A percentile compares a stretch with the other conserved stretches of the same genome.
phyloP scores from a whole-genome alignment of 2,329 filamentous ascomycete species.

The Hypoxylon sp. region DNA sequence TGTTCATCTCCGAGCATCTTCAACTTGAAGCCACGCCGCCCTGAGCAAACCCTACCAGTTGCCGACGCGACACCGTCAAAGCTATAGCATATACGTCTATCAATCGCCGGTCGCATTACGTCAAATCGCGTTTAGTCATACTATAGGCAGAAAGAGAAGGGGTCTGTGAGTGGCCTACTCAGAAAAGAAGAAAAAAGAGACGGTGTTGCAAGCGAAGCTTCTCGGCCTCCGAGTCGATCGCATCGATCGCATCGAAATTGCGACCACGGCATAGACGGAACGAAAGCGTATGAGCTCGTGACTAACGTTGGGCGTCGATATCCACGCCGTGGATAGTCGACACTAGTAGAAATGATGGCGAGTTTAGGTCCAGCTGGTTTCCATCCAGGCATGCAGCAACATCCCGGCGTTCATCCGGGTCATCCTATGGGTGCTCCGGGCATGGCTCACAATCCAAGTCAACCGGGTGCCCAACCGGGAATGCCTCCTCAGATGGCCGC shows the following conservation, averaged over 20 bases:
- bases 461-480: slow-evolving; percentile 76
- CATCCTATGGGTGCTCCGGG: slow-evolving; percentile 72
- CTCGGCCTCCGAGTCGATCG: slow-evolving; percentile 10
- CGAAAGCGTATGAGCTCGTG: slow-evolving; percentile 64
- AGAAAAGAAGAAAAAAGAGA: slow-evolving; percentile 4
- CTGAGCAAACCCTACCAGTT: slow-evolving; percentile 33
- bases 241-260: slow-evolving; percentile 35
- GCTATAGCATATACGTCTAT: slow-evolving; percentile 4
- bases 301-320: slow-evolving; percentile 65
- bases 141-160: slow-evolving; percentile 16
- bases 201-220: slow-evolving; percentile 12
- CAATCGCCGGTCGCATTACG: slow-evolving; percentile 32
- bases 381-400: slow-evolving; percentile 79
- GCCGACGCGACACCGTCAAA: slow-evolving; percentile 26
- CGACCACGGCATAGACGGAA: slow-evolving; percentile 30
- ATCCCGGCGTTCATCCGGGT: slow-evolving; percentile 76
- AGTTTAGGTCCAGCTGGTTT: slow-evolving; percentile 74
- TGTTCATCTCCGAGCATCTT: slow-evolving; percentile 42
- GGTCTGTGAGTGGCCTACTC: background rate
- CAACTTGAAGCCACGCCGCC: slow-evolving; percentile 38
- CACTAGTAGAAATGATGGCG: slow-evolving; percentile 74
- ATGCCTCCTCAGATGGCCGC: slow-evolving; percentile 77
- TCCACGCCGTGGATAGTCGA: slow-evolving; percentile 73
- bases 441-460: slow-evolving; percentile 77
- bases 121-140: slow-evolving; percentile 18